Base-by-base conservation (phyloP, 306 rosid species). In the Inga laurina region DNA sequence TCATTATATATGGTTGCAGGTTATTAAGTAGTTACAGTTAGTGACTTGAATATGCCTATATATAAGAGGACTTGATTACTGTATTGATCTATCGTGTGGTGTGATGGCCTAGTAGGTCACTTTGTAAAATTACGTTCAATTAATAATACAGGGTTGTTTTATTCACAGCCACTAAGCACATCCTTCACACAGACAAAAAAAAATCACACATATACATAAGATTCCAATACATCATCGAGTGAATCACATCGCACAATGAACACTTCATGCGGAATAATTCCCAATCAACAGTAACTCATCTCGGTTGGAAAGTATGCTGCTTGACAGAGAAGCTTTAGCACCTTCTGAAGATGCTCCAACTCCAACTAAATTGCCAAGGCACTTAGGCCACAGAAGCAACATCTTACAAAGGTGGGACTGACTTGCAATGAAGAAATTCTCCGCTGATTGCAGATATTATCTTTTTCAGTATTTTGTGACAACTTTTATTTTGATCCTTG, bases 241-340 rank as follows among this genome's bases (percentile, higher is more conserved):
- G 68, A 85, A 88, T 89, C 94, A 86, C 84, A 65, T 77, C 81
- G 90, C 89, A 86, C 77, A 88, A 88, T 79, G 87, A 76, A 86
- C 88, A 84, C 76, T 82, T 67, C 83, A 61, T 67, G 62, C 68
- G 84, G 94, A 87, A 88, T 87, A 87, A 86, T 88, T 92, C 91
- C 84, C 84, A 69, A 88, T 84, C 87, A 81, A 82, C 87, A 84
- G 90, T 86, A 90, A 88, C 88, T 89, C 89, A 83, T 87, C 85
- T 86, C 90, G 90, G 88, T 83, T 85, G 89, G 92, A 77, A 87
- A 85, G 86, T 83, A 89, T 88, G 82, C 82, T 84, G 83, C 35
- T 80, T 61, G 84, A 75, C 64, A 72, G 83, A 74, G 83, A 76
- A 88, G 86, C 87, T 89, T 88, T 79, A 81, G 89, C 83, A 90